Evolutionary conservation across 2,329 filamentous ascomycete genomes (phyloP).

Genomic region (Periconia sp.): DNA sequence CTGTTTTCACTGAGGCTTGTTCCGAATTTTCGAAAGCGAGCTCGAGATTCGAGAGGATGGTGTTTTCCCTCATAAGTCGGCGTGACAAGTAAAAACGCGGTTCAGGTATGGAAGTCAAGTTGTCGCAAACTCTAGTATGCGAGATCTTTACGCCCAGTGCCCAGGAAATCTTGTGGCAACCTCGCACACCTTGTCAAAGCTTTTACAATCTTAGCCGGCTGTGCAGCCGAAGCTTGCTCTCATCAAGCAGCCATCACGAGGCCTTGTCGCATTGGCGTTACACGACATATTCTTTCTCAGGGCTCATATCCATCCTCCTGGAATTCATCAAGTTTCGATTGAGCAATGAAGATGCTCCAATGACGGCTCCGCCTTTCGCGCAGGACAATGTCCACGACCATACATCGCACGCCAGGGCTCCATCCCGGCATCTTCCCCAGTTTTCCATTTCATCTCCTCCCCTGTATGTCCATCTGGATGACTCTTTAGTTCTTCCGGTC

Average conservation of each 20-base stretch:
- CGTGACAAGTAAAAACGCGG: too few relatives aligned
- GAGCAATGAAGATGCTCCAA: constrained; percentile 6
- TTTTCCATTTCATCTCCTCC: background rate
- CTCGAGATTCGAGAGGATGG: too few relatives aligned
- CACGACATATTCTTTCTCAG: constrained; percentile 3
- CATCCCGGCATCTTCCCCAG: background rate
- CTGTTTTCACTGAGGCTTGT: too few relatives aligned
- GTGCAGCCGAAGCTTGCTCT: constrained; percentile 10
- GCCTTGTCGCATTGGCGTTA: background rate
- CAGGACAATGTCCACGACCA: too few relatives aligned
- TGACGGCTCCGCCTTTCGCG: too few relatives aligned
- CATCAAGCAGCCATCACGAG: constrained; percentile 4
- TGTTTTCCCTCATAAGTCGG: too few relatives aligned
- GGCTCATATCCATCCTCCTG: constrained; percentile 4
- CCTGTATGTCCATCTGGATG: background rate
- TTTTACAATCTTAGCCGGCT: constrained; percentile 22
- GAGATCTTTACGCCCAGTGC: too few relatives aligned
- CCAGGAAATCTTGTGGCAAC: too few relatives aligned
- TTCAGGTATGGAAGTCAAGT: too few relatives aligned
- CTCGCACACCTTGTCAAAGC: too few relatives aligned
- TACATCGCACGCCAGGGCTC: constrained; percentile 1
- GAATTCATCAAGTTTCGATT: constrained; percentile 4
- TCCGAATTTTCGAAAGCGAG: too few relatives aligned
- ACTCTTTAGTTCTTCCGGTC: constrained; percentile 6
- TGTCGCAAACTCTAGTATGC: too few relatives aligned